Evolutionary conservation across 1,284 basidiomycete genomes (phyloP).

Genomic region (Melampsora americana): DNA sequence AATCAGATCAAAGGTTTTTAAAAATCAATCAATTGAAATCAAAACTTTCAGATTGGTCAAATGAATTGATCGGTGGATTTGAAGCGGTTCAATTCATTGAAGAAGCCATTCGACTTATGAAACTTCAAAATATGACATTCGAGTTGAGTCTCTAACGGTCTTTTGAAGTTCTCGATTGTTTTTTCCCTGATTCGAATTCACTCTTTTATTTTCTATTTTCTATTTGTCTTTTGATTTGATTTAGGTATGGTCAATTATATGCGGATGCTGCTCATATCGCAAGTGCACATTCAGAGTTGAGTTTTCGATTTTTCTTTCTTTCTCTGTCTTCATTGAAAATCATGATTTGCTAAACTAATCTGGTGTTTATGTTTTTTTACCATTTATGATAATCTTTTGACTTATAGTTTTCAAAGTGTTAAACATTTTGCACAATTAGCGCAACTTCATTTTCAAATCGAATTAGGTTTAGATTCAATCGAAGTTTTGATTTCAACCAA

Average conservation of each 20-base stretch:
- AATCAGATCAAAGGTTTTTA: constrained; percentile 32
- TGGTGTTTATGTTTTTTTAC: background rate
- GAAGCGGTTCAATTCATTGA: constrained; percentile 32
- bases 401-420: constrained; percentile 27
- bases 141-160: constrained; percentile 36
- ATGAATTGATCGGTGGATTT: constrained; percentile 24
- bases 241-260: constrained; percentile 35
- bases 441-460: constrained; percentile 30
- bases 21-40: constrained; percentile 40
- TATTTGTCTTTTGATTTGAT: background rate
- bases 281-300: constrained; percentile 40
- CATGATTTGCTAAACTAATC: background rate
- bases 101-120: constrained; percentile 19
- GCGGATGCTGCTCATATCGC: constrained; percentile 41
- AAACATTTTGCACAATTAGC: constrained; percentile 25
- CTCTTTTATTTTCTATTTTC: background rate
- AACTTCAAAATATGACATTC: constrained; percentile 32
- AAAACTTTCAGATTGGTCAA: constrained; percentile 24
- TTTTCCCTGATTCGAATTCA: background rate
- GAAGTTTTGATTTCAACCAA: constrained; percentile 31
- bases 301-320: background rate
- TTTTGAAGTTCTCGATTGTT: too few species aligned
- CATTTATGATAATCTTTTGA: background rate
- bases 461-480: constrained; percentile 39
- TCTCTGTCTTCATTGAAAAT: background rate